phyloP scores from a whole-genome alignment of 352 stramenopile genomes.

The Phytophthora palmivora region DNA sequence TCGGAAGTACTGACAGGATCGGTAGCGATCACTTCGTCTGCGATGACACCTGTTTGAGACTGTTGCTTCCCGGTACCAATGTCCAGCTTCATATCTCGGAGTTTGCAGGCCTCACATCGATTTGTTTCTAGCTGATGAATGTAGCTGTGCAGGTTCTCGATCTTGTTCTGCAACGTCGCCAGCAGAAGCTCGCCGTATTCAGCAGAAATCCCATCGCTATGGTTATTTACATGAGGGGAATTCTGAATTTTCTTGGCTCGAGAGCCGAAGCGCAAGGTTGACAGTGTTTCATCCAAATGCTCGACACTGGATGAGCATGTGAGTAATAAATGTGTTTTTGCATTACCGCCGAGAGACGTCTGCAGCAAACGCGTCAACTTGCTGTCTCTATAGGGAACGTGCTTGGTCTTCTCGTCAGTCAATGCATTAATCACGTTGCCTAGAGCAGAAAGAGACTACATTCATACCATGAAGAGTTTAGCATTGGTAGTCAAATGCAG shows the following conservation, averaged over 20 bases:
- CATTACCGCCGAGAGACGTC: conserved; percentile 87
- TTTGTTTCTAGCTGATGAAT: conserved; percentile 54
- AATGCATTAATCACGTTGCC: conserved; percentile 78
- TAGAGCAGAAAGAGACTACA: conserved; percentile 73
- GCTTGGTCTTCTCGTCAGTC: conserved; percentile 43
- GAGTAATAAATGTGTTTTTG: conserved; percentile 87
- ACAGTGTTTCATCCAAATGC: conserved; percentile 78
- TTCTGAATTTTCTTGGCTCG: conserved; percentile 88
- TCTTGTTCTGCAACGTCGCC: conserved; percentile 57
- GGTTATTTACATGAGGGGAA: conserved; percentile 73
- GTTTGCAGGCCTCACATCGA: conserved; percentile 23
- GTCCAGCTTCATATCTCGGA: neutral
- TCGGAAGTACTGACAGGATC: neutral
- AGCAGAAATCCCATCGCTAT: conserved; percentile 27
- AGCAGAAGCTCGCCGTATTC: conserved; percentile 51
- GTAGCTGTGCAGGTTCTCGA: conserved; percentile 66
- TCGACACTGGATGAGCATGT: conserved; percentile 49
- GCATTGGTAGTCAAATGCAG: no score
- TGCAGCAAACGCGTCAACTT: conserved; percentile 92
- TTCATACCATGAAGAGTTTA: neutral
- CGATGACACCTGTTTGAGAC: neutral
- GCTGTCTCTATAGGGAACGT: conserved; percentile 87
- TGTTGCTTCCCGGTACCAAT: neutral
- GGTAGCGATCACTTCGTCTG: neutral
- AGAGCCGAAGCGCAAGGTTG: conserved; percentile 91